Evolutionary conservation across 2,329 filamentous ascomycete genomes (phyloP).

Genomic region (Zymoseptoria brevis): DNA sequence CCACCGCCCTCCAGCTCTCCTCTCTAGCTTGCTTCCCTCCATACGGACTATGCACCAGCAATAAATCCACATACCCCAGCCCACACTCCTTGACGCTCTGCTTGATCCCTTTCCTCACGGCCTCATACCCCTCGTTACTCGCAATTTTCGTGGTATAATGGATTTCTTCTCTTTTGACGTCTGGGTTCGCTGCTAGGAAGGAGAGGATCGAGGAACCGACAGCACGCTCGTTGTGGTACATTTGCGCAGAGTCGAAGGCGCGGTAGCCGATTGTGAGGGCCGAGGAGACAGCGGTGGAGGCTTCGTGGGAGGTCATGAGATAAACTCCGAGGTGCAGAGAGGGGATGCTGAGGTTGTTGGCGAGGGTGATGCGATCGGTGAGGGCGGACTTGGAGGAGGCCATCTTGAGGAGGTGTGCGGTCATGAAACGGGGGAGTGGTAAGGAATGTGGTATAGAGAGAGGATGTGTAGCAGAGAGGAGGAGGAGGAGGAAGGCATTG

Average conservation of each 20-base stretch:
- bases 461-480: not conserved
- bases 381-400: conserved; percentile 28
- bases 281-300: conserved; percentile 44
- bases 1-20: conserved; percentile 67
- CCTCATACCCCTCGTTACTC: conserved; percentile 59
- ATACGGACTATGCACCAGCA: conserved; percentile 71
- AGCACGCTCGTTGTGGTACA: conserved; percentile 65
- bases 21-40: conserved; percentile 60
- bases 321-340: conserved; percentile 69
- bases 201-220: conserved; percentile 55
- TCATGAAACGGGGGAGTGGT: not conserved
- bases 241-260: conserved; percentile 53
- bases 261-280: conserved; percentile 39
- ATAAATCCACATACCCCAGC: conserved; percentile 69
- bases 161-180: conserved; percentile 57
- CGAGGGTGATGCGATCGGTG: conserved; percentile 43
- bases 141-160: conserved; percentile 77
- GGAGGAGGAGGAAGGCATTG: not conserved
- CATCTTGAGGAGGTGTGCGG: conserved; percentile 11
- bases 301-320: conserved; percentile 57
- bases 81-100: conserved; percentile 57
- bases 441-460: not conserved
- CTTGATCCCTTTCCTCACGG: conserved; percentile 58
- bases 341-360: conserved; percentile 60
- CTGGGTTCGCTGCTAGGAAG: conserved; percentile 22